These are phyloP conservation scores for Orbilia oligospora DNA, from an alignment of 2,329 filamentous ascomycete species.

Conservation along the genomic window DNA sequence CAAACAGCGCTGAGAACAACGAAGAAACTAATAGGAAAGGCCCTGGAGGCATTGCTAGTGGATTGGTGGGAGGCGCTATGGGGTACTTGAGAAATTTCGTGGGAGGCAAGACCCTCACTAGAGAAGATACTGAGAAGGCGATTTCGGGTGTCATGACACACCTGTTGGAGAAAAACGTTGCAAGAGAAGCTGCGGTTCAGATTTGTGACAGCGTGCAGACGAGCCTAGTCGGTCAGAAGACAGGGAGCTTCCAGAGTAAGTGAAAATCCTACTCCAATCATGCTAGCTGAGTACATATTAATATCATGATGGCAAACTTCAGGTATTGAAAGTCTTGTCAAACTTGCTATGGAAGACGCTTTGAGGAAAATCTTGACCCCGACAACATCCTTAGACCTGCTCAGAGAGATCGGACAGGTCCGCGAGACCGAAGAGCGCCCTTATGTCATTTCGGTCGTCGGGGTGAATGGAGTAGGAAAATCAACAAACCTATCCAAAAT, in stretches of 20 bases:
- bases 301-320: not conserved
- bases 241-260: constrained; percentile 85
- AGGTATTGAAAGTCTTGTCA: constrained; percentile 84
- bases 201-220: constrained; percentile 92
- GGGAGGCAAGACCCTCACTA: constrained; percentile 91
- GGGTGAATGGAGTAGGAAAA: constrained; percentile 98
- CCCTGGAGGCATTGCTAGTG: constrained; percentile 84
- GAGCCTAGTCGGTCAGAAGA: constrained; percentile 91
- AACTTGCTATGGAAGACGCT: constrained; percentile 89
- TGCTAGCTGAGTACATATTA: constrained; percentile 59
- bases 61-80: constrained; percentile 66
- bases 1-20: constrained; percentile 76
- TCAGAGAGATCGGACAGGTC: constrained; percentile 87
- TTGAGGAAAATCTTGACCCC: constrained; percentile 96
- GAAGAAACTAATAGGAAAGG: constrained; percentile 76
- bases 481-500: constrained; percentile 98
- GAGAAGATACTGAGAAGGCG: constrained; percentile 89
- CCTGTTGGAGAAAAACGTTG: constrained; percentile 94
- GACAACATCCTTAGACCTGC: constrained; percentile 91
- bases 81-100: constrained; percentile 95
- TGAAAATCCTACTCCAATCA: too few relatives aligned
- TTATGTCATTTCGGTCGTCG: constrained; percentile 98
- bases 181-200: constrained; percentile 90
- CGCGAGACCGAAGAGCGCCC: constrained; percentile 78
- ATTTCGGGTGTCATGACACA: constrained; percentile 98